These are phyloP conservation scores for Penicillium chermesinum DNA, from an alignment of 495 filamentous ascomycete species.

Conservation along the genomic window DNA sequence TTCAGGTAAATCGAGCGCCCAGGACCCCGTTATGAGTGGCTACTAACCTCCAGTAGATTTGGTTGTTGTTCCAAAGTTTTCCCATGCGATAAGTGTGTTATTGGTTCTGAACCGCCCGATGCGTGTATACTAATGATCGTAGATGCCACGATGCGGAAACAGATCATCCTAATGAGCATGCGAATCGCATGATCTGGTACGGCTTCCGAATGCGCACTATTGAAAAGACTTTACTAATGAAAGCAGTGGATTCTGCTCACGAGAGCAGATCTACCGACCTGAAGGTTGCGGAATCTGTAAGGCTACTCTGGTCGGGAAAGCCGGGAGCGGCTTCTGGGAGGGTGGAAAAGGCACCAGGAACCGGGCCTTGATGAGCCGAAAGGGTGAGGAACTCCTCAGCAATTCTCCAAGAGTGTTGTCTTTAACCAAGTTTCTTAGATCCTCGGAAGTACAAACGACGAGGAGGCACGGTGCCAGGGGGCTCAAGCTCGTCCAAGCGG, in stretches of 20 bases:
- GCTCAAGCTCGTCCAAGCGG: slow-evolving; percentile 28
- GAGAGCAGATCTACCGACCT: slow-evolving; percentile 78
- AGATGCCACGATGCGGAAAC: slow-evolving; percentile 72
- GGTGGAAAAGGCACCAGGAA: slow-evolving; percentile 83
- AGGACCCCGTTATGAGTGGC: neutral
- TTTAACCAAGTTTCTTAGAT: slow-evolving; percentile 35
- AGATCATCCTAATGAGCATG: slow-evolving; percentile 76
- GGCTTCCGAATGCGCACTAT: neutral
- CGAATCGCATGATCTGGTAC: slow-evolving; percentile 81
- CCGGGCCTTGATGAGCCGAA: slow-evolving; percentile 62
- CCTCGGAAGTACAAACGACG: slow-evolving; percentile 63
- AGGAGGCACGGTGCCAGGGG: slow-evolving; percentile 28
- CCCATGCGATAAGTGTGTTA: slow-evolving; percentile 63
- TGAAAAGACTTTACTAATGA: slow-evolving; percentile 3
- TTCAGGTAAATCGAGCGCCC: slow-evolving; percentile 51
- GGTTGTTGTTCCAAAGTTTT: slow-evolving; percentile 64
- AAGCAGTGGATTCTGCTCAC: slow-evolving; percentile 62
- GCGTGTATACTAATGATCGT: slow-evolving; percentile 10
- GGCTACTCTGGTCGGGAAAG: slow-evolving; percentile 63
- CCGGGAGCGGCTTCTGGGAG: slow-evolving; percentile 82
- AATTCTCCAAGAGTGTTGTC: neutral
- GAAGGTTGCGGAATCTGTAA: slow-evolving; percentile 78
- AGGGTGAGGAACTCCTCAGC: slow-evolving; percentile 36
- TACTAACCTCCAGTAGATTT: slow-evolving; percentile 38
- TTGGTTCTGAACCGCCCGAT: neutral